Conservation (phyloP, 768 basidiomycete species). For the Astraeus odoratus region DNA sequence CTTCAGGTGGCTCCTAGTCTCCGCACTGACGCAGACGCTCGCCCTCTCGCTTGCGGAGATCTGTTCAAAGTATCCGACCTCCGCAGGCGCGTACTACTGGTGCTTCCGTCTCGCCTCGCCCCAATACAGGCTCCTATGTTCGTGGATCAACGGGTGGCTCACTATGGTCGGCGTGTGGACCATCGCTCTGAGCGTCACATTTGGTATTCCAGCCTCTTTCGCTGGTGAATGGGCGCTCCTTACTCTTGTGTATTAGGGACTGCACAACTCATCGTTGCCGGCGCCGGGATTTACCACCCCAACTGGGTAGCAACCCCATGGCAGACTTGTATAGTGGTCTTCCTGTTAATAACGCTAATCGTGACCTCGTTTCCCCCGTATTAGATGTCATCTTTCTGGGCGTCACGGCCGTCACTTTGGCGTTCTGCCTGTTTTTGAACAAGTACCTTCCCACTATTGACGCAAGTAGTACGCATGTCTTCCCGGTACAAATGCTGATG, state of each 20-base stretch:
- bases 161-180: constrained; percentile 67
- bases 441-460: constrained; percentile 43
- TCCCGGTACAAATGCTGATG: not conserved
- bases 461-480: constrained; percentile 22
- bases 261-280: constrained; percentile 54
- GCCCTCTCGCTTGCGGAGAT: constrained; percentile 53
- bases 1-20: constrained; percentile 45
- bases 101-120: constrained; percentile 53
- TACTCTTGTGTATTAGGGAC: constrained; percentile 34
- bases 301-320: constrained; percentile 52
- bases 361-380: constrained; percentile 1
- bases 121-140: constrained; percentile 41
- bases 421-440: constrained; percentile 53
- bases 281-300: constrained; percentile 49
- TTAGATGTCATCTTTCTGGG: constrained; percentile 52
- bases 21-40: constrained; percentile 39
- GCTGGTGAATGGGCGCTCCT: not conserved
- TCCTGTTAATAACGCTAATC: not conserved
- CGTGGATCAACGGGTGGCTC: constrained; percentile 67
- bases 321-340: constrained; percentile 46
- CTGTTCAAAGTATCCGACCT: constrained; percentile 54
- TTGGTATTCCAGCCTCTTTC: constrained; percentile 29
- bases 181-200: constrained; percentile 57
- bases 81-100: constrained; percentile 63
- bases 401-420: constrained; percentile 39